These are phyloP conservation scores for Cladosporium sp. DNA, from an alignment of 2,329 filamentous ascomycete species.

Conservation along the genomic window DNA sequence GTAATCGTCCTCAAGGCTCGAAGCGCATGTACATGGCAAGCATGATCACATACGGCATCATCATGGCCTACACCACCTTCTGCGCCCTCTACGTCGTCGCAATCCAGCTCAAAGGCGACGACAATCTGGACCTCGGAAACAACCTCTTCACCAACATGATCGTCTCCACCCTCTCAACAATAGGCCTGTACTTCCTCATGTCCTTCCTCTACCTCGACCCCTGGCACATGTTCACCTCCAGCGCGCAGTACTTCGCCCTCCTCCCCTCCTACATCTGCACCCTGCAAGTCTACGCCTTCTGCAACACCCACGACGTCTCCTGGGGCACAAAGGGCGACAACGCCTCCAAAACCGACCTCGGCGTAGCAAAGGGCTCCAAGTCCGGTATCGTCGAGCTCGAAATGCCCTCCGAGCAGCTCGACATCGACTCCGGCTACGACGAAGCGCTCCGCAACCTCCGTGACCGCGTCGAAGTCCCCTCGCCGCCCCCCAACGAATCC, in stretches of 20 bases:
- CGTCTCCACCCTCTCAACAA: conserved; percentile 81
- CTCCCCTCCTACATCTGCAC: conserved; percentile 95
- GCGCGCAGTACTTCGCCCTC: conserved; percentile 87
- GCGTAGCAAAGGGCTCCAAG: conserved; percentile 75
- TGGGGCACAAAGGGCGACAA: conserved; percentile 99
- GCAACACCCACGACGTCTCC: conserved; percentile 97
- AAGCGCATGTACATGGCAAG: conserved; percentile 85
- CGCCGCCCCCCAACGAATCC: conserved; percentile 63
- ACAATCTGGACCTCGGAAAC: conserved; percentile 65
- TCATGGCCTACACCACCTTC: conserved; percentile 96
- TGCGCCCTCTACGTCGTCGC: conserved; percentile 86
- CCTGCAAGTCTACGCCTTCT: conserved; percentile 96
- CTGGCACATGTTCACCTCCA: conserved; percentile 97
- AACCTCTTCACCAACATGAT: conserved; percentile 96
- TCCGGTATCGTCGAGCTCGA: conserved; percentile 84
- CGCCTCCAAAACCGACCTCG: conserved; percentile 87
- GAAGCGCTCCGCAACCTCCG: conserved; percentile 94
- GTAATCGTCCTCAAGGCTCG: conserved; percentile 92
- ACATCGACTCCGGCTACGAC: conserved; percentile 97
- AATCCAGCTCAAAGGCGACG: conserved; percentile 64
- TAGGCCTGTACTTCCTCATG: conserved; percentile 95
- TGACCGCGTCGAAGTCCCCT: conserved; percentile 81
- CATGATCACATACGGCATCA: conserved; percentile 87
- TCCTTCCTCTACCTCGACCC: conserved; percentile 95
- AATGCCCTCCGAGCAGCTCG: conserved; percentile 96